Evolutionary conservation across 2,329 filamentous ascomycete genomes (phyloP).

Genomic region (Pestalotiopsis sp.): DNA sequence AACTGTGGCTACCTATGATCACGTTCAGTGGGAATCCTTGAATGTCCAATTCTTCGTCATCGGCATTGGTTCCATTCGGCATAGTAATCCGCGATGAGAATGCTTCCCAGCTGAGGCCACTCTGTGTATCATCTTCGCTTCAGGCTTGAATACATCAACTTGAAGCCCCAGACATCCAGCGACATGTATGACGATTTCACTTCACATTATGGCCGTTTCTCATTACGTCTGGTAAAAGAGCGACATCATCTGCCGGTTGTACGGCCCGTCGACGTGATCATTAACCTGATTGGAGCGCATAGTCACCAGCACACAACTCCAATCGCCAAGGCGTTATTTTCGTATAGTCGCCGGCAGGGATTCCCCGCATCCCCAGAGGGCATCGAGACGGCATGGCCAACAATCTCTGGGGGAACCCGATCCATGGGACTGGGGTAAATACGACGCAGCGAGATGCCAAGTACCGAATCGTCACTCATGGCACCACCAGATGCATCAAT

Average conservation of each 20-base stretch:
- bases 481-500: neutral
- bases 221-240: neutral
- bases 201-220: neutral
- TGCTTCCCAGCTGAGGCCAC: too few species aligned
- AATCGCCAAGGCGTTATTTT: neutral
- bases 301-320: neutral
- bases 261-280: neutral
- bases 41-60: too few species aligned
- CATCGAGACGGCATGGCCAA: neutral
- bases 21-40: too few species aligned
- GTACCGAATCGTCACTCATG: neutral
- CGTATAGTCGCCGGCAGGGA: neutral
- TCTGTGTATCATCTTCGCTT: neutral
- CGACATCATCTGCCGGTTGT: neutral
- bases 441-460: neutral
- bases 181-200: neutral
- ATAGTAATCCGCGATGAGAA: too few species aligned
- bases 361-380: constrained; percentile 5
- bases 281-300: constrained; percentile 1
- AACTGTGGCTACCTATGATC: too few species aligned
- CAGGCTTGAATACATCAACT: neutral
- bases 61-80: too few species aligned
- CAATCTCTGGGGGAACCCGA: neutral
- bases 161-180: neutral
- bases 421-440: neutral